These are phyloP conservation scores for Phytopythium aichiense DNA, from an alignment of 352 stramenopile species.

Conservation along the genomic window DNA sequence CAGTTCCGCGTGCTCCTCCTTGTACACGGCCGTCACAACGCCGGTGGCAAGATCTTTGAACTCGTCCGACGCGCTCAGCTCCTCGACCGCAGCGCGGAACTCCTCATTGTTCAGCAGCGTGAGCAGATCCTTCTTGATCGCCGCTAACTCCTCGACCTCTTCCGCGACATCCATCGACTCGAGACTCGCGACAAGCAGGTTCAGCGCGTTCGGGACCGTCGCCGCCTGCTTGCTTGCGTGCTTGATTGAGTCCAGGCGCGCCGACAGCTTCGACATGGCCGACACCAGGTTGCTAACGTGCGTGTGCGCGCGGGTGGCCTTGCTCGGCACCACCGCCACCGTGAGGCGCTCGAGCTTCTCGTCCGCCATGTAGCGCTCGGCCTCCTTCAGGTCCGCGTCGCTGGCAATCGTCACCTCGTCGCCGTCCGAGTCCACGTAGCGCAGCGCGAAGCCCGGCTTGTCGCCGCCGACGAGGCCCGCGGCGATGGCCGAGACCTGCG, in stretches of 20 bases:
- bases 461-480: conserved; percentile 17
- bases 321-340: conserved; percentile 23
- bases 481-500: conserved; percentile 17
- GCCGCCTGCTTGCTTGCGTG: conserved; percentile 25
- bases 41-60: conserved; percentile 33
- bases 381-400: conserved; percentile 49
- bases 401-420: conserved; percentile 53
- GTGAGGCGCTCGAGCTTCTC: conserved; percentile 29
- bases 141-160: conserved; percentile 28
- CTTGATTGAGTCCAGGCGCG: conserved; percentile 19
- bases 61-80: conserved; percentile 27
- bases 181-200: conserved; percentile 33
- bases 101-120: conserved; percentile 28
- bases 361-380: conserved; percentile 48
- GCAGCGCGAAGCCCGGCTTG: conserved; percentile 20
- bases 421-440: conserved; percentile 56
- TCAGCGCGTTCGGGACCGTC: conserved; percentile 34
- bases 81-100: conserved; percentile 26
- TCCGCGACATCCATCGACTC: conserved; percentile 40
- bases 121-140: conserved; percentile 45
- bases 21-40: conserved; percentile 27
- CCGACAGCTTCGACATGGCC: conserved; percentile 45
- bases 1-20: conserved; percentile 23
- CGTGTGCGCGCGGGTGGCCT: conserved; percentile 13
- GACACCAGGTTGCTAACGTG: conserved; percentile 45